Percentiles rank a stretch among this genome's conserved stretches.
phyloP scores from a whole-genome alignment of 2,329 filamentous ascomycete species.

The Lachnellula subtilissima region DNA sequence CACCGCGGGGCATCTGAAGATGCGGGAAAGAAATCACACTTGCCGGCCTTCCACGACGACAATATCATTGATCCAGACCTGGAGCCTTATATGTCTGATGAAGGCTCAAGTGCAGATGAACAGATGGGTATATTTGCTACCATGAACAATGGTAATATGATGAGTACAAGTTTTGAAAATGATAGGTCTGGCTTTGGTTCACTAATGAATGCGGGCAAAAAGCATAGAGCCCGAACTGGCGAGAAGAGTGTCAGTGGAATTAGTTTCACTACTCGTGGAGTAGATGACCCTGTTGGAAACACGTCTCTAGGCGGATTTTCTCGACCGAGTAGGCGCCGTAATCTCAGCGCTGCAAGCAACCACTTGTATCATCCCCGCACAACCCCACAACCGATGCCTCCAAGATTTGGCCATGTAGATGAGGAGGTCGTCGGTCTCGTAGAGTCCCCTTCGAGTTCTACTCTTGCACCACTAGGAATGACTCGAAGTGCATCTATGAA shows the following conservation, averaged over 20 bases:
- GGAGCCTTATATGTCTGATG: slow-evolving; percentile 91
- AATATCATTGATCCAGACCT: slow-evolving; percentile 98
- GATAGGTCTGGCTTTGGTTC: slow-evolving; percentile 69
- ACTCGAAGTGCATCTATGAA: slow-evolving; percentile 81
- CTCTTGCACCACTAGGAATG: slow-evolving; percentile 40
- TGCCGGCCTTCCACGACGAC: slow-evolving; percentile 95
- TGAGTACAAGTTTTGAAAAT: slow-evolving; percentile 63
- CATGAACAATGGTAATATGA: slow-evolving; percentile 60
- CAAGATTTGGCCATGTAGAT: slow-evolving; percentile 33
- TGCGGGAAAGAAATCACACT: slow-evolving; percentile 55
- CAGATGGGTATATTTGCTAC: slow-evolving; percentile 81
- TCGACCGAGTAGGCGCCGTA: slow-evolving; percentile 66
- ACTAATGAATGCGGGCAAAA: slow-evolving; percentile 67
- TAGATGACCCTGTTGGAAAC: slow-evolving; percentile 57
- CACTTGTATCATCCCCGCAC: slow-evolving; percentile 59
- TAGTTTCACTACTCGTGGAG: slow-evolving; percentile 60
- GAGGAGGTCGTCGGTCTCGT: slow-evolving; percentile 25
- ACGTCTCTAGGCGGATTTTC: slow-evolving; percentile 54
- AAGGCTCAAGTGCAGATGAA: slow-evolving; percentile 87
- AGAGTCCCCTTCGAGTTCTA: slow-evolving; percentile 17
- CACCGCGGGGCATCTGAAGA: slow-evolving; percentile 70
- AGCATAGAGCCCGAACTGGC: slow-evolving; percentile 64
- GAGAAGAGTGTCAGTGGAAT: slow-evolving; percentile 72
- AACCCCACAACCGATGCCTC: slow-evolving; percentile 60
- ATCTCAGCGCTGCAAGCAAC: slow-evolving; percentile 77